Evolutionary conservation across 495 filamentous ascomycete genomes (phyloP).

Genomic region (Penicillium herquei): DNA sequence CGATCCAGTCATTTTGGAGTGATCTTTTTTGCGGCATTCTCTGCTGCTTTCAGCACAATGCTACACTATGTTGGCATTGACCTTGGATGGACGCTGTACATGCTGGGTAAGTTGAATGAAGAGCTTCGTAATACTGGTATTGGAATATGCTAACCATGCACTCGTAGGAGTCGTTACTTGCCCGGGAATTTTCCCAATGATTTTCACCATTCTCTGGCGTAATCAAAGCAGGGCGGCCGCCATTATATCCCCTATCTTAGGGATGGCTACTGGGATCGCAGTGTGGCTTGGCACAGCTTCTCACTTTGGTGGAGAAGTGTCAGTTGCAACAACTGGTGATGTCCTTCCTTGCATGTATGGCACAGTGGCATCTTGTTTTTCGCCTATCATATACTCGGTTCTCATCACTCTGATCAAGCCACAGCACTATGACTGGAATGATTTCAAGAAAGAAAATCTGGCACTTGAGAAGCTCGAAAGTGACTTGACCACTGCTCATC

Average conservation of each 20-base stretch:
- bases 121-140: background rate
- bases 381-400: slow-evolving; percentile 35
- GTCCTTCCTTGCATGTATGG: slow-evolving; percentile 45
- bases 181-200: slow-evolving; percentile 49
- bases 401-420: slow-evolving; percentile 33
- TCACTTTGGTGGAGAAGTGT: slow-evolving; percentile 41
- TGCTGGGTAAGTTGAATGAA: slow-evolving; percentile 30
- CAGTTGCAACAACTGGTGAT: slow-evolving; percentile 45
- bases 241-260: slow-evolving; percentile 43
- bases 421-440: slow-evolving; percentile 35
- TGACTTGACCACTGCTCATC: slow-evolving; percentile 23
- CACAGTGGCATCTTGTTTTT: slow-evolving; percentile 39
- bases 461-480: slow-evolving; percentile 30
- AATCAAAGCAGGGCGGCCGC: slow-evolving; percentile 43
- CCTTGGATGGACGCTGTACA: slow-evolving; percentile 36
- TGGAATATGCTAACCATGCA: background rate
- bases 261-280: slow-evolving; percentile 40
- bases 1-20: slow-evolving; percentile 42
- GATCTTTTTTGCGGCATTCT: slow-evolving; percentile 44
- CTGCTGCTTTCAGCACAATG: slow-evolving; percentile 35
- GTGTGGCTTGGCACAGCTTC: slow-evolving; percentile 48
- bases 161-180: slow-evolving; percentile 37
- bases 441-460: slow-evolving; percentile 36
- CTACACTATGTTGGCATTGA: slow-evolving; percentile 39
- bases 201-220: slow-evolving; percentile 50